Evolutionary conservation across 2,329 filamentous ascomycete species (phyloP), one percentile per base, ranked within the genome.

Genomic region (Tolypocladium endophyticum): DNA sequence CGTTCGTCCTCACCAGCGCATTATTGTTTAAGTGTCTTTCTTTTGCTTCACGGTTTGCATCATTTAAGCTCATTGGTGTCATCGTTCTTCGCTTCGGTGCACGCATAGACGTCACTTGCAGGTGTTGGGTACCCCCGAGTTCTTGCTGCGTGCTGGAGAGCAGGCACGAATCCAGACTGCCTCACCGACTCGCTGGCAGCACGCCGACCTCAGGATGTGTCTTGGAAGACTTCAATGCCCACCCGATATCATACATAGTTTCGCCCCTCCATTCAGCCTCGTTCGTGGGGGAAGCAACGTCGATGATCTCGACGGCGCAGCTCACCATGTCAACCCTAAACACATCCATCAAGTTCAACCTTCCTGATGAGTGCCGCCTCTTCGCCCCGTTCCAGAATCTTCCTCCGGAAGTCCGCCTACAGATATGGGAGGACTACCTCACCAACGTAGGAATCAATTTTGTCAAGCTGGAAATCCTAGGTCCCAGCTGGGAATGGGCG

Each of bases 371-470:
- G 35, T 74, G 64, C 30, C 70, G 71, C 41, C 64, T 57, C 33
- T 75, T 75, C 59, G 55, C 63, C 3, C 67, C 64, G 4, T 75
- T 75, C 58, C 38, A 63, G 18, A 65, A 62, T n/a, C 61, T 75
- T n/a, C 73, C 73, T 1, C 60, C 68, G 3, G 73, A 75, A 58
- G 66, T 75, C 11, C 72, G 73, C 36, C 65, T 69, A 35, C 66
- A 70, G 43, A 72, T 75, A 58, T 75, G 73, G 73, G 67, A 67
- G 45, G 54, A 57, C 25, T 67, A 68, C 28, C 60, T 75, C 12
- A 61, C 66, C 1, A 65, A 69, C 12, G 71, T 72, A 0, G 73
- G 73, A 33, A 69, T 74, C 64, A 69, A 73, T 47, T 75, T 73
- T 47, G 63, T 75, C 59, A 69, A 67, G 58, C 63, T 73, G 8